Base-by-base conservation (phyloP, 805 yeast genomes). In the Ogataea angusta region DNA sequence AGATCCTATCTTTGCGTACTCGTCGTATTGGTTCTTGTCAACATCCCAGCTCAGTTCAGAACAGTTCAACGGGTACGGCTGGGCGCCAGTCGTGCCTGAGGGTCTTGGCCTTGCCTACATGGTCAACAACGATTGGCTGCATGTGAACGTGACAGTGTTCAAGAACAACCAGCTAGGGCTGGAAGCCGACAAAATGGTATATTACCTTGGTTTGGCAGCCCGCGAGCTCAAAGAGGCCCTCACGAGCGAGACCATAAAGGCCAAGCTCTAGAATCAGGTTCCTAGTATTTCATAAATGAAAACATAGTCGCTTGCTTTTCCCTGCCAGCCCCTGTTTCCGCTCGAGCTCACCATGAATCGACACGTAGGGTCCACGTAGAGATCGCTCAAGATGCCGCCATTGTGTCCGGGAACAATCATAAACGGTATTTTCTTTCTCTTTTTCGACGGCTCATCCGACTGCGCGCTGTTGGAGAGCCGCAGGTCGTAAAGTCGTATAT, bases 261-360 rank as follows among this genome's bases (percentile, higher is more conserved):
- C 64, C 12, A 60, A 60, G 39, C 43, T 60, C 24, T 37, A 31
- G 17, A 19, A 9, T 35, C 27, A 33, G 1, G 46, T 28, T 3
- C 76, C 63, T 38, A 80, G 80, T 23, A 90, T 82, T 50, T 87
- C 95, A 59, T 90, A 91, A 17, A 88, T 70, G 51, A 89, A 72
- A 8, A 85, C 85, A n/a, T 80, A 75, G 43, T 89, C 96, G 1
- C 93, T 82, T 17, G 83, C 75, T 26, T 70, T 67, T 3, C 95
- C 89, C 51, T 83, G 89, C 97, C 97, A 91, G 5, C 99, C 99
- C 54, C 97, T 75, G 47, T 85, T 87, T 8, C 99, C 99, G 59
- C 95, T 84, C 1, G 97, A 82, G 54, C 95, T 83, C 5, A 91
- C 75, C 82, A 93, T 72, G 60, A 85, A 93, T 46, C 93, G 67